Percentiles rank a stretch among this genome's conserved stretches.
Conservation (phyloP, 2,329 filamentous ascomycete genomes). For the Erysiphe pulchra region DNA sequence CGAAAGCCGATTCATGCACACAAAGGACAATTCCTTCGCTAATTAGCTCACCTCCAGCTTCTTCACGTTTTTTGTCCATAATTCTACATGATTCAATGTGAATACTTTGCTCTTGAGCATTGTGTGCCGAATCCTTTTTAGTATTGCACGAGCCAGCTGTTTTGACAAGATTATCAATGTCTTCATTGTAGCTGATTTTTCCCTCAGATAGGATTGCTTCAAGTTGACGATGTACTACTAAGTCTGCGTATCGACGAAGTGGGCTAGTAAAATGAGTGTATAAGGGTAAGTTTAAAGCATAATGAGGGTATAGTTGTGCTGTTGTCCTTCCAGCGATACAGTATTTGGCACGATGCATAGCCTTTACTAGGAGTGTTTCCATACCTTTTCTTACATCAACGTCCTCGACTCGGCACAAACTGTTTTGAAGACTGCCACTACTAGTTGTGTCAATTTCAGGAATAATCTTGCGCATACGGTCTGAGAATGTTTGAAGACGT, state of each 20-base stretch:
- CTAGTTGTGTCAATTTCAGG: slow-evolving; percentile 74
- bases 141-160: slow-evolving; percentile 90
- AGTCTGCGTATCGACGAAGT: slow-evolving; percentile 79
- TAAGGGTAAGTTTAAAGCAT: slow-evolving; percentile 70
- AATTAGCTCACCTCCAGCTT: slow-evolving; percentile 73
- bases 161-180: slow-evolving; percentile 70
- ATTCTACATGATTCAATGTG: slow-evolving; percentile 92
- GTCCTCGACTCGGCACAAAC: slow-evolving; percentile 81
- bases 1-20: slow-evolving; percentile 96
- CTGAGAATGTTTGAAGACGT: slow-evolving; percentile 69
- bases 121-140: slow-evolving; percentile 96
- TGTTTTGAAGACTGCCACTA: slow-evolving; percentile 80
- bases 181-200: slow-evolving; percentile 64
- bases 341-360: slow-evolving; percentile 92
- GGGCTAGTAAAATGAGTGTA: slow-evolving; percentile 98
- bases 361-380: slow-evolving; percentile 86
- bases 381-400: slow-evolving; percentile 81
- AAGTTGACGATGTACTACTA: slow-evolving; percentile 85
- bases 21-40: slow-evolving; percentile 89
- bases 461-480: slow-evolving; percentile 77
- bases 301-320: slow-evolving; percentile 63
- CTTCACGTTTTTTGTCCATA: slow-evolving; percentile 79
- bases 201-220: slow-evolving; percentile 66
- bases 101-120: slow-evolving; percentile 93
- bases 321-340: slow-evolving; percentile 58